Evolutionary conservation across 495 filamentous ascomycete species (phyloP).

Genomic region (Trichoderma erinaceum): DNA sequence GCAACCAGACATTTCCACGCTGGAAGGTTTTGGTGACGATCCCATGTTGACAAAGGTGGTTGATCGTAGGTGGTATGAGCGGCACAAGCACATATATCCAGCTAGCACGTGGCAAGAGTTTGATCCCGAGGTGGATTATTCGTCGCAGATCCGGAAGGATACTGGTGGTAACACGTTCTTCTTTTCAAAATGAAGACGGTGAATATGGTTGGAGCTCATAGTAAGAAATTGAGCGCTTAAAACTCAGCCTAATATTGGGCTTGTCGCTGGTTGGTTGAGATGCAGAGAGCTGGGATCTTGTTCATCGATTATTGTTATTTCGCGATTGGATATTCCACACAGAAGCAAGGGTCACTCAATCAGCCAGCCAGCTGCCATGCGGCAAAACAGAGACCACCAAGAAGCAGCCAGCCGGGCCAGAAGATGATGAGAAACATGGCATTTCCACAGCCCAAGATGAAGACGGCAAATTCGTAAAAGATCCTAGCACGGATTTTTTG

Average conservation of each 20-base stretch:
- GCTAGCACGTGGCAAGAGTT: conserved; percentile 95
- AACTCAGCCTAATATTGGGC: neutral
- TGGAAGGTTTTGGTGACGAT: conserved; percentile 77
- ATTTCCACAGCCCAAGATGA: conserved; percentile 38
- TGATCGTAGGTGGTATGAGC: conserved; percentile 92
- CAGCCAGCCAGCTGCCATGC: conserved; percentile 15
- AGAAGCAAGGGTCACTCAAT: neutral
- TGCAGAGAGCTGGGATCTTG: neutral
- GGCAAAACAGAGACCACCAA: conserved; percentile 23
- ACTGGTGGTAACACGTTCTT: conserved; percentile 88
- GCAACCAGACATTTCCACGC: conserved; percentile 26
- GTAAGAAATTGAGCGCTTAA: neutral
- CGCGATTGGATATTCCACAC: neutral
- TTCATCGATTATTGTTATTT: neutral
- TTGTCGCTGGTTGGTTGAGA: neutral
- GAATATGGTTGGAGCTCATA: neutral
- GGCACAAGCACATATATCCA: conserved; percentile 96
- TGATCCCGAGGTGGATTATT: conserved; percentile 81
- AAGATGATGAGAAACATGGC: conserved; percentile 37
- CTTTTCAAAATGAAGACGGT: conserved; percentile 48
- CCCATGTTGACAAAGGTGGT: conserved; percentile 87
- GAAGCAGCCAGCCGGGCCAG: conserved; percentile 45
- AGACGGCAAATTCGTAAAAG: conserved; percentile 38
- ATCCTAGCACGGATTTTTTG: conserved; percentile 34
- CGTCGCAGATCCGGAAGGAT: conserved; percentile 74